A percentile compares a stretch with the other conserved stretches of the same genome.
phyloP scores from a whole-genome alignment of 805 yeast species.

The Ogataea parapolymorpha region DNA sequence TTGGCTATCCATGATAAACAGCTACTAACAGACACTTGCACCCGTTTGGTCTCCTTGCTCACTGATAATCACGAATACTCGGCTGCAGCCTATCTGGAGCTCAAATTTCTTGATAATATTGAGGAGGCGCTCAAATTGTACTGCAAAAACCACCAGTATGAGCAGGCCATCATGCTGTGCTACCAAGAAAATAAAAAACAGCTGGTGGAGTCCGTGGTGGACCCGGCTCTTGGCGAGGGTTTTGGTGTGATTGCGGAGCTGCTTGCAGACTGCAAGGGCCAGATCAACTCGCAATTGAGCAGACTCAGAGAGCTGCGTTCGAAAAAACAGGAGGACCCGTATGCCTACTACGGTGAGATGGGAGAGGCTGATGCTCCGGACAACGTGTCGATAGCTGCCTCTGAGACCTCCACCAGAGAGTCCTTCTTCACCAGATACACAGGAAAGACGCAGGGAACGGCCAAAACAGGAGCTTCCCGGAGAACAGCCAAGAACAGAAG shows the following conservation, averaged over 20 bases:
- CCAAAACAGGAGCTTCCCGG: conserved; percentile 93
- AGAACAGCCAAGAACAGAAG: conserved; percentile 88
- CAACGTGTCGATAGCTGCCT: conserved; percentile 90
- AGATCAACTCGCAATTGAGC: conserved; percentile 74
- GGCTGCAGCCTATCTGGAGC: conserved; percentile 78
- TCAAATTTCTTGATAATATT: conserved; percentile 55
- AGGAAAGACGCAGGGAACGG: conserved; percentile 94
- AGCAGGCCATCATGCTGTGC: conserved; percentile 70
- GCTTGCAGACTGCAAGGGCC: conserved; percentile 89
- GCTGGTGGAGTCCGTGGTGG: conserved; percentile 57
- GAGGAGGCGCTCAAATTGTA: conserved; percentile 62
- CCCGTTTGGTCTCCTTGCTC: conserved; percentile 55
- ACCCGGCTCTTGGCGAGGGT: conserved; percentile 77
- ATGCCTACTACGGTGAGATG: conserved; percentile 72
- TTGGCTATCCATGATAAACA: conserved; percentile 46
- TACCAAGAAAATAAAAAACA: conserved; percentile 40
- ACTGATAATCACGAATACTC: conserved; percentile 67
- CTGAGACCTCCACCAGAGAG: conserved; percentile 88
- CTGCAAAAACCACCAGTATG: conserved; percentile 73
- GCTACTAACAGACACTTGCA: conserved; percentile 46
- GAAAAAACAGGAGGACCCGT: conserved; percentile 82
- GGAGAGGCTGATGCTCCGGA: conserved; percentile 76
- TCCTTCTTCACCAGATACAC: conserved; percentile 95
- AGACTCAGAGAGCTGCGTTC: conserved; percentile 81
- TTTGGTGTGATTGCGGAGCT: conserved; percentile 85